These are phyloP conservation scores for Entomortierella chlamydospora DNA, from an alignment of 192 early-diverging fungal genomes.

Conservation along the genomic window DNA sequence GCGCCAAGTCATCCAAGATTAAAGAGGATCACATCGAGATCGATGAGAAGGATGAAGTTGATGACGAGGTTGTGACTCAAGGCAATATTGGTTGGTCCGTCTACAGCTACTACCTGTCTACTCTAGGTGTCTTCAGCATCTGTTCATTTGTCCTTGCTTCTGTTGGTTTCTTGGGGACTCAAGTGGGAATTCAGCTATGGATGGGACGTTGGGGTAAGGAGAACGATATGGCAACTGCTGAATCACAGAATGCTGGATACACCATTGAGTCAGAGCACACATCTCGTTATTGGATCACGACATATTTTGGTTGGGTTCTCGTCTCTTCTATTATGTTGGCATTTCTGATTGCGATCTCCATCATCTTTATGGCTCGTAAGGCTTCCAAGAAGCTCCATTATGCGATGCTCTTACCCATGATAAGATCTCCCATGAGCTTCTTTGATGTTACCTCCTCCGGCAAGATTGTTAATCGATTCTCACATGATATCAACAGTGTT, in stretches of 20 bases:
- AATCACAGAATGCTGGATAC: neutral
- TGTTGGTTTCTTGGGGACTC: neutral
- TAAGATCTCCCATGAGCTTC: conserved; percentile 64
- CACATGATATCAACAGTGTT: conserved; percentile 78
- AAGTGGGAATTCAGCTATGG: conserved; percentile 18
- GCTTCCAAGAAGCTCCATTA: conserved; percentile 71
- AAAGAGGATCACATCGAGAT: conserved; percentile 15
- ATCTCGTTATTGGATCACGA: conserved; percentile 17
- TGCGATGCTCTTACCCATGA: conserved; percentile 68
- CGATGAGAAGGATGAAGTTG: conserved; percentile 27
- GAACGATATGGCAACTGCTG: neutral
- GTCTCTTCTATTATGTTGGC: conserved; percentile 5
- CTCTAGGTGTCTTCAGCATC: neutral
- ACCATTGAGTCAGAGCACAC: neutral
- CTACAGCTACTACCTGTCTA: conserved; percentile 37
- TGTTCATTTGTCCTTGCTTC: neutral
- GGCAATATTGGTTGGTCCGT: conserved; percentile 36
- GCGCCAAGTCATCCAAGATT: conserved; percentile 31
- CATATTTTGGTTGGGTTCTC: conserved; percentile 29
- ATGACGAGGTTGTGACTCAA: conserved; percentile 25
- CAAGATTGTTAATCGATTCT: conserved; percentile 84
- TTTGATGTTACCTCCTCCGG: conserved; percentile 76
- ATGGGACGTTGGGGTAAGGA: conserved; percentile 10
- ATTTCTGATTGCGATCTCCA: neutral
- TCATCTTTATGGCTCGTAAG: conserved; percentile 37